phyloP scores from a whole-genome alignment of 2,329 filamentous ascomycete species.

The Arthrocladium fulminans region DNA sequence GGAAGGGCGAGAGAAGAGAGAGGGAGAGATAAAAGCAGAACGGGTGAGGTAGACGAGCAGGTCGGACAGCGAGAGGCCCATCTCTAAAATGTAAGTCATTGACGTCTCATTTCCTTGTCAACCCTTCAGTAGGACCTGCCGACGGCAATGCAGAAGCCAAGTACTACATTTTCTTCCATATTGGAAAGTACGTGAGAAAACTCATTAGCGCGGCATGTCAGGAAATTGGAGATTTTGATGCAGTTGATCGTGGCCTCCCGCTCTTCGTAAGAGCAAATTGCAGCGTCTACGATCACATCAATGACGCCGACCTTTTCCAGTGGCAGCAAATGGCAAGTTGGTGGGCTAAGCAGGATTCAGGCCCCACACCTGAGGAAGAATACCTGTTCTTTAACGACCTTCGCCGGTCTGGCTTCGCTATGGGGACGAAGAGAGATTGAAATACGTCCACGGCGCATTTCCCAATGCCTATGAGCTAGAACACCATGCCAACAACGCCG shows the following conservation, averaged over 20 bases:
- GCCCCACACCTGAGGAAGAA: background rate
- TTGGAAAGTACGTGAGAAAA: background rate
- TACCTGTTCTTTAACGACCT: background rate
- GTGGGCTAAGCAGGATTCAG: background rate
- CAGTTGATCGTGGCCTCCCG: background rate
- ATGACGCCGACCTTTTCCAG: background rate
- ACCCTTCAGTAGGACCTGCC: background rate
- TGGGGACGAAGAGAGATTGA: too few species aligned
- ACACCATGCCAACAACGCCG: too few species aligned
- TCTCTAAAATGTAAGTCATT: slow-evolving; percentile 10
- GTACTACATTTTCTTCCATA: background rate
- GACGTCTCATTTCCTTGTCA: background rate
- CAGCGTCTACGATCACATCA: background rate
- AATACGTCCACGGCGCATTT: too few species aligned
- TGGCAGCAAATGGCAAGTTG: background rate
- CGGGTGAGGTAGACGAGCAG: too few species aligned
- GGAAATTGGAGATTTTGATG: background rate
- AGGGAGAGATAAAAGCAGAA: too few species aligned
- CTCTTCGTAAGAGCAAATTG: background rate
- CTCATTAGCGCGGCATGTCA: background rate
- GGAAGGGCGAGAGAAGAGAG: too few species aligned
- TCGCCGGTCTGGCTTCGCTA: too few species aligned
- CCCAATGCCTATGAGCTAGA: too few species aligned
- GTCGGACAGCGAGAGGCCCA: too few species aligned
- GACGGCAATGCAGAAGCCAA: background rate